Evolutionary conservation across 805 yeast species (phyloP).

Genomic region (Diddensiella santjacobensis): DNA sequence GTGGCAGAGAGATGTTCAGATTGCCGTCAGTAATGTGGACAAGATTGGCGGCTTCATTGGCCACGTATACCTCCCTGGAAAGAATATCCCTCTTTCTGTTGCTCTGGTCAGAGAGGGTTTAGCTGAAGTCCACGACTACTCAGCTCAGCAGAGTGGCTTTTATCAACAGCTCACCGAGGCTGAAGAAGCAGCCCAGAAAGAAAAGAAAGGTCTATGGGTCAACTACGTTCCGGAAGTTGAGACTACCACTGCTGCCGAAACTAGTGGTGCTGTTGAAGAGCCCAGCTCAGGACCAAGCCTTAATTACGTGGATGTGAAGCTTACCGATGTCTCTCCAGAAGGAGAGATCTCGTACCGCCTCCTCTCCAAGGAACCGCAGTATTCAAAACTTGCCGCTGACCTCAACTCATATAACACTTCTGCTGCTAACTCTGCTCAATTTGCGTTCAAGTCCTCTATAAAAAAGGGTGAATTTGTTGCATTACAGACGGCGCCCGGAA

Average conservation of each 20-base stretch:
- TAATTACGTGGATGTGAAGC: slow-evolving; percentile 35
- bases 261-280: slow-evolving; percentile 18
- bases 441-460: slow-evolving; percentile 35
- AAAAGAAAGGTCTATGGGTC: slow-evolving; percentile 64
- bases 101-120: slow-evolving; percentile 58
- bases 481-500: slow-evolving; percentile 51
- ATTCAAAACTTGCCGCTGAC: slow-evolving; percentile 24
- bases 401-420: slow-evolving; percentile 30
- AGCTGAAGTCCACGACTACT: slow-evolving; percentile 60
- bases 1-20: slow-evolving; percentile 68
- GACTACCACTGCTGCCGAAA: slow-evolving; percentile 19
- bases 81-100: slow-evolving; percentile 53
- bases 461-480: slow-evolving; percentile 50
- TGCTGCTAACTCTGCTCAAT: slow-evolving; percentile 29
- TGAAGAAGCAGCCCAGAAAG: slow-evolving; percentile 55
- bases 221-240: slow-evolving; percentile 44
- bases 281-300: slow-evolving; percentile 7
- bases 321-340: slow-evolving; percentile 30
- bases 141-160: slow-evolving; percentile 55
- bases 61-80: slow-evolving; percentile 51
- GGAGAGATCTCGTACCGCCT: slow-evolving; percentile 30
- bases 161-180: slow-evolving; percentile 54
- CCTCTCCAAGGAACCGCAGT: slow-evolving; percentile 18
- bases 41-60: slow-evolving; percentile 81
- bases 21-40: slow-evolving; percentile 67